A percentile compares a stretch with the other conserved stretches of the same genome.
phyloP scores from a whole-genome alignment of 179 eudicot genomes.

The Heliamphora pulchella region DNA sequence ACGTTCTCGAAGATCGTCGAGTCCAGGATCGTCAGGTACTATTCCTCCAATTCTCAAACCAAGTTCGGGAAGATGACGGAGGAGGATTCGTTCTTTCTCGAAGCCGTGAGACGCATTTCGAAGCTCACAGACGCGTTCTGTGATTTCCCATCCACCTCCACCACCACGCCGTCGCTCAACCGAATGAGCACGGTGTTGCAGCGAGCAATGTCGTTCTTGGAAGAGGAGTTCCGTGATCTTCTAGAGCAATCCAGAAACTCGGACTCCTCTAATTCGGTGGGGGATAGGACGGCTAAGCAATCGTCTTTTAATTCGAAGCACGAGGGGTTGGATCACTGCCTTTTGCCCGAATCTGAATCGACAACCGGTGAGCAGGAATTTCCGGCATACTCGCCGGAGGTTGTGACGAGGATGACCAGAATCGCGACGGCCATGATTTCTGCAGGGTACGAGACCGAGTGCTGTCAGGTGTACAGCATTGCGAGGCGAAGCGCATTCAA shows the following conservation, averaged over 20 bases:
- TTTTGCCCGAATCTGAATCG: not conserved
- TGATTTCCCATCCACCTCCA: slow-evolving; percentile 26
- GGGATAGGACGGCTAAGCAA: not conserved
- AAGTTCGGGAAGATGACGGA: slow-evolving; percentile 31
- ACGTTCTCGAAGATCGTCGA: slow-evolving; percentile 30
- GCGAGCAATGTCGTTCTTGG: slow-evolving; percentile 54
- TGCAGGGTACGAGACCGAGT: slow-evolving; percentile 43
- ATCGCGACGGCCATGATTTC: slow-evolving; percentile 39
- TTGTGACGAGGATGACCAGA: slow-evolving; percentile 23
- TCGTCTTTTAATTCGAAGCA: not conserved
- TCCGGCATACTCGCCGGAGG: slow-evolving; percentile 33
- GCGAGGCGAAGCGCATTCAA: slow-evolving; percentile 33
- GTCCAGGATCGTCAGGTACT: slow-evolving; percentile 28
- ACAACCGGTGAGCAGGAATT: slow-evolving; percentile 5
- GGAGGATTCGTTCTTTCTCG: slow-evolving; percentile 35
- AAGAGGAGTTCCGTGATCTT: slow-evolving; percentile 35
- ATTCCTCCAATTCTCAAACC: slow-evolving; percentile 17
- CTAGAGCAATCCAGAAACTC: slow-evolving; percentile 27
- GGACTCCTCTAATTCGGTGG: not conserved
- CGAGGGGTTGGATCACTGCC: not conserved
- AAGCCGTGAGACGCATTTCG: slow-evolving; percentile 26
- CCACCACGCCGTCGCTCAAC: slow-evolving; percentile 20
- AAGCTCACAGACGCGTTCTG: slow-evolving; percentile 31
- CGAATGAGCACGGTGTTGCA: slow-evolving; percentile 35
- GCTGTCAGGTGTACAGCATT: slow-evolving; percentile 29